Conservation (phyloP, 495 filamentous ascomycete species). For the Rhizodiscina lignyota region DNA sequence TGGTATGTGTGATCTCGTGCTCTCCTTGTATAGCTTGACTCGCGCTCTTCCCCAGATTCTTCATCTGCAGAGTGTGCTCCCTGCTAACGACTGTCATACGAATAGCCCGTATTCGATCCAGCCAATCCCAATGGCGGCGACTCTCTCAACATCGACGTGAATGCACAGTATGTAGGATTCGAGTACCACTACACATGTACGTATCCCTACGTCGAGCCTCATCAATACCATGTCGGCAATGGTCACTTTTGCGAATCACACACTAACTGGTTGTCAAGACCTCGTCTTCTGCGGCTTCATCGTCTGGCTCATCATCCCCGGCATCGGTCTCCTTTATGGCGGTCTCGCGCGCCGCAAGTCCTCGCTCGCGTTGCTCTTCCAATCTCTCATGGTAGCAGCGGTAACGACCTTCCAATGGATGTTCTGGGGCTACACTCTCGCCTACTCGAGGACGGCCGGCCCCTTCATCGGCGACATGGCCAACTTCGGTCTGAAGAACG, state of each 20-base stretch:
- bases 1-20: too few relatives aligned
- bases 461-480: constrained; percentile 36
- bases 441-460: constrained; percentile 32
- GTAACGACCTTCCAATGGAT: constrained; percentile 36
- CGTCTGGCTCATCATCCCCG: constrained; percentile 44
- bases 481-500: constrained; percentile 37
- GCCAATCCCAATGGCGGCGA: constrained; percentile 18
- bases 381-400: constrained; percentile 30
- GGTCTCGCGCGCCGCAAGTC: constrained; percentile 42
- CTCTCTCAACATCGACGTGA: constrained; percentile 24
- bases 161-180: constrained; percentile 30
- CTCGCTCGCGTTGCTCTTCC: constrained; percentile 37
- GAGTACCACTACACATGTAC: constrained; percentile 36
- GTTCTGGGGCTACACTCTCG: constrained; percentile 41
- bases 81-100: too few relatives aligned
- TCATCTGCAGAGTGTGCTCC: too few relatives aligned
- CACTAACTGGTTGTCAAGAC: too few relatives aligned
- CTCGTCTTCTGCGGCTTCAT: constrained; percentile 33
- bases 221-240: too few relatives aligned
- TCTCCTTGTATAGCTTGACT: too few relatives aligned
- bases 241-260: too few relatives aligned
- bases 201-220: too few relatives aligned
- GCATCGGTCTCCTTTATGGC: constrained; percentile 40
- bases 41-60: too few relatives aligned
- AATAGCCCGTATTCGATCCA: constrained; percentile 13